Evolutionary conservation across 768 basidiomycete species (phyloP), one percentile per base, ranked within the genome.

Genomic region (Kwoniella bestiolae): DNA sequence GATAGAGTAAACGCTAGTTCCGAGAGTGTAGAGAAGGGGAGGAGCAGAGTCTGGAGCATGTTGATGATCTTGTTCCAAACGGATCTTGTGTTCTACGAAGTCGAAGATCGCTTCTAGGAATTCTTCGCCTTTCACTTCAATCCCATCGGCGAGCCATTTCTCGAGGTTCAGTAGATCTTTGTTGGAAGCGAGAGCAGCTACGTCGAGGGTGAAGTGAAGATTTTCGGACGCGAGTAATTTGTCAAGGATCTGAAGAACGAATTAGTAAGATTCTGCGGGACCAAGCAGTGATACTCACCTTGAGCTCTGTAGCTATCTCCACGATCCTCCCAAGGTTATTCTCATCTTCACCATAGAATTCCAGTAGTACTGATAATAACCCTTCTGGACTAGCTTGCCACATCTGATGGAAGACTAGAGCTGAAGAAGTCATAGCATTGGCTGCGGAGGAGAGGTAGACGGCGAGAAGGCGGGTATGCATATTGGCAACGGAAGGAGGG

Each of bases 351-450:
- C 89, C 86, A 81, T 98, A 96, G 77, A 93, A 94, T 68, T 93
- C 91, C 31, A 90, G 87, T 82, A 98, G 90, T 6, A 92, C 92
- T 61, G 88, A 86, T 4, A 92, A 89, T 56, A 98, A 86, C 79
- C 94, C 91, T 0, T 88, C 83, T 0, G 91, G 91, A 74, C 93
- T 87, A 46, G 91, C 89, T 75, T 94, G 91, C 90, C 92, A 94
- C 60, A 99, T 88, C 52, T 93, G 87, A 88, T 95, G 93, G 83
- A 98, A 97, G 62, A 97, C 94, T 9, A 99, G 86, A 71, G 96
- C 92, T 74, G 96, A 93, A 72, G 94, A 94, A 7, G 94, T 93
- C 75, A 94, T 91, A 16, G 92, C 91, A 21, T 88, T 89, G 1
- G 71, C 29, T 28, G 73, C 52, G 18, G 63, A 44, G 16, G 61